Conservation (phyloP, 1,139 yeast species). For the Sugiyamaella novakii region DNA sequence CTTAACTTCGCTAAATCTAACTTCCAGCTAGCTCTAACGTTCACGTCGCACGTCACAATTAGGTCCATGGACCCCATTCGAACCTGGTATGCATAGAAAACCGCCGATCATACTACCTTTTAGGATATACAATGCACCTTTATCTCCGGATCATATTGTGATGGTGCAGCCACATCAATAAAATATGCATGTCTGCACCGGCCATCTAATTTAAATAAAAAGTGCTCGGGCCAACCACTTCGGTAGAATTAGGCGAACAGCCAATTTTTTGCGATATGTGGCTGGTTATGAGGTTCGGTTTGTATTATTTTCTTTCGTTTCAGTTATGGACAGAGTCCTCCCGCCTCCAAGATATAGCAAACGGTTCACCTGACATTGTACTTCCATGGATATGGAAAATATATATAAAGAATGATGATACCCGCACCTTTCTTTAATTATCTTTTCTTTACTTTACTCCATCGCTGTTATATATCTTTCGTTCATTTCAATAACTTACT, state of each 20-base stretch:
- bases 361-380: background rate
- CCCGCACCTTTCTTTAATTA: background rate
- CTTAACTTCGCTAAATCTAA: no score
- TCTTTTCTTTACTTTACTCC: background rate
- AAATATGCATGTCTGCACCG: slow-evolving; percentile 13
- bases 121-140: slow-evolving; percentile 1
- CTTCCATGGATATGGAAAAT: background rate
- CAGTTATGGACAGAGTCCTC: background rate
- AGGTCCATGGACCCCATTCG: no score
- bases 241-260: background rate
- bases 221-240: slow-evolving; percentile 15
- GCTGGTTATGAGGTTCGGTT: slow-evolving; percentile 7
- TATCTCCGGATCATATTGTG: background rate
- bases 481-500: no score
- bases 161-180: slow-evolving; percentile 15
- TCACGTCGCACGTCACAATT: no score
- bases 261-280: slow-evolving; percentile 4
- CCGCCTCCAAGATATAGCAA: no score
- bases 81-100: no score
- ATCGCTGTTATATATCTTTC: slow-evolving; percentile 1
- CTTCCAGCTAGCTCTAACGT: no score
- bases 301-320: background rate
- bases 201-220: slow-evolving; percentile 14
- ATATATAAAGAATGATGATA: background rate
- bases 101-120: background rate